Conservation (phyloP, 352 stramenopile genomes). For the Pythium folliculosum region DNA sequence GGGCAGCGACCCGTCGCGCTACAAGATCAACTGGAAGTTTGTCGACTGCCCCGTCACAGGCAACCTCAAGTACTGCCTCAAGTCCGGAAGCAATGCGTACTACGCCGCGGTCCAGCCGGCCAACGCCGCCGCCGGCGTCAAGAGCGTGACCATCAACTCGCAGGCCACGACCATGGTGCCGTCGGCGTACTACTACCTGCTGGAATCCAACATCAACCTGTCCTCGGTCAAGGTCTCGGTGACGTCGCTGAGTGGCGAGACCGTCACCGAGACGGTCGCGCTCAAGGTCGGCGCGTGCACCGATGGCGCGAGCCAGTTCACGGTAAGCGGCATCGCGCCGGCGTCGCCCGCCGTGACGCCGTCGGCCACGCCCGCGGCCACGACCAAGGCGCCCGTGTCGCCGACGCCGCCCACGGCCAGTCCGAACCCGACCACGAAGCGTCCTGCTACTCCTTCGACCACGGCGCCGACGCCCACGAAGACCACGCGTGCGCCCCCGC, state of each 20-base stretch:
- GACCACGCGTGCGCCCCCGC: not conserved
- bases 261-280: slow-evolving; percentile 54
- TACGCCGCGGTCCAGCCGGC: slow-evolving; percentile 63
- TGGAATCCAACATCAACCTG: slow-evolving; percentile 33
- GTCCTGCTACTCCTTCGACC: not conserved
- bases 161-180: slow-evolving; percentile 51
- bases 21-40: slow-evolving; percentile 44
- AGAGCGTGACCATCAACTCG: slow-evolving; percentile 53
- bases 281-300: slow-evolving; percentile 52
- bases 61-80: slow-evolving; percentile 52
- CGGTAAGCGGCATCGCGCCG: slow-evolving; percentile 6
- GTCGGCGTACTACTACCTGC: slow-evolving; percentile 50
- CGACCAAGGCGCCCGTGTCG: slow-evolving; percentile 3
- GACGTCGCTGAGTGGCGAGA: slow-evolving; percentile 60
- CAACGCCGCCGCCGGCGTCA: slow-evolving; percentile 48
- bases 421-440: not conserved
- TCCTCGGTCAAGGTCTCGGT: slow-evolving; percentile 41
- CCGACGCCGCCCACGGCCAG: not conserved
- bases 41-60: slow-evolving; percentile 38
- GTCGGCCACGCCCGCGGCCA: slow-evolving; percentile 3
- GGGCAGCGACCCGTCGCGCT: slow-evolving; percentile 23
- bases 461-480: not conserved
- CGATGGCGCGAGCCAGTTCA: slow-evolving; percentile 51
- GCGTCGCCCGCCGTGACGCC: not conserved
- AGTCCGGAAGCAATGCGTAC: slow-evolving; percentile 53